Evolutionary conservation across 768 basidiomycete genomes (phyloP), one percentile per base, ranked within the genome.

Genomic region (Kondoa subrosea): DNA sequence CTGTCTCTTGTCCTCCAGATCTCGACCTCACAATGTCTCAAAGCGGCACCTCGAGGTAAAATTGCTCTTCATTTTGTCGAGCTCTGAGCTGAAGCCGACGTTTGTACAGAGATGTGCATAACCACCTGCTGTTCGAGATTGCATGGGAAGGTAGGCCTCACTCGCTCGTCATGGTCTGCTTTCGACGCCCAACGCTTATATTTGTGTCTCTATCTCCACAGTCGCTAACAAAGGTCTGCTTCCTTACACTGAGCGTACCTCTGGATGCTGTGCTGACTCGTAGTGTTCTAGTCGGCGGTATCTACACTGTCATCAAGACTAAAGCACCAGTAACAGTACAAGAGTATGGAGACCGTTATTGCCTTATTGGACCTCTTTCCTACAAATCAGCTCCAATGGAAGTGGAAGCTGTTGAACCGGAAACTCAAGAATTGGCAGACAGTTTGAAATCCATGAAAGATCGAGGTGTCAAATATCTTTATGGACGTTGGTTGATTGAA

Each of bases 301-400:
- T 68, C 66, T 71, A 67, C 62, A 70, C 93, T 71, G 93, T 99
- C 80, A 95, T 97, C 77, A 96, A 96, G 80, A 97, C 95, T 64
- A 99, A 99, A 77, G 91, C 95, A 67, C 95, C 95, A 66, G 90
- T 99, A 79, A 97, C 95, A 73, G 88, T 92, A 76, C 85, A 85
- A 67, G 95, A 97, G 78, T 97, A 87, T 79, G 91, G 89, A 75
- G 88, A 90, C 79, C 83, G 92, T 75, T 95, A 93, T 80, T 88
- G 86, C 73, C 85, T 99, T 77, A 89, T 99, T 74, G 95, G 95
- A 33, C 95, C 95, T n/a, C 84, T 99, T 71, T 88, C 86, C 63
- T 93, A 97, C 85, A 97, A 97, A 81, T 86, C 89, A 0, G 93
- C 93, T 0, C 92, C 93, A 60, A 91, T 99, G 91, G 95, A 99